phyloP scores from a whole-genome alignment of 192 early-diverging fungal genomes.

The Chytriomyces confervae region DNA sequence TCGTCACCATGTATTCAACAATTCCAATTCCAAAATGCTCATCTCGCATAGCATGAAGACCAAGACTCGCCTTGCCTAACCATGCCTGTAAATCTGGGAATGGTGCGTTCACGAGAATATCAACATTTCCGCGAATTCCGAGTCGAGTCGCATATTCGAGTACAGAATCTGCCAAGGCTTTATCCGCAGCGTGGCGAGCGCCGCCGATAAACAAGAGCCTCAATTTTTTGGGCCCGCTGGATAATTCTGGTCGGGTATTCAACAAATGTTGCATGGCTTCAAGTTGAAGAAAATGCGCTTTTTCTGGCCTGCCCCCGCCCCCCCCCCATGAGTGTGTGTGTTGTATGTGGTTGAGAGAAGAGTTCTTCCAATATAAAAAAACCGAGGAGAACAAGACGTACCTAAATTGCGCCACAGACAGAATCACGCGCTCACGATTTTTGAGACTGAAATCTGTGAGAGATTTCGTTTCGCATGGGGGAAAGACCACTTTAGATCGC shows the following conservation, averaged over 20 bases:
- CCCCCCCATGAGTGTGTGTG: background rate
- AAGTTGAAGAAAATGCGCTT: slow-evolving; percentile 87
- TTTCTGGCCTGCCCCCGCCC: slow-evolving; percentile 90
- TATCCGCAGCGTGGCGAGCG: slow-evolving; percentile 80
- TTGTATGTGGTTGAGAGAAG: background rate
- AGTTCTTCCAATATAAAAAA: background rate
- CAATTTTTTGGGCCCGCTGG: slow-evolving; percentile 27
- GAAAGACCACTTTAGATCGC: slow-evolving; percentile 77
- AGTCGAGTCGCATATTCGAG: slow-evolving; percentile 43
- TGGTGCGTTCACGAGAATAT: slow-evolving; percentile 79
- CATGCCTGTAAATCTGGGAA: slow-evolving; percentile 70
- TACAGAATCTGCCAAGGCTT: slow-evolving; percentile 61
- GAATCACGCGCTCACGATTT: slow-evolving; percentile 62
- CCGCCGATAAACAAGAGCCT: slow-evolving; percentile 86
- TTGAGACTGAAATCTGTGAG: slow-evolving; percentile 64
- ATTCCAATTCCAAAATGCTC: slow-evolving; percentile 99
- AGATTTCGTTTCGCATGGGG: slow-evolving; percentile 86
- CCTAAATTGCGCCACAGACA: slow-evolving; percentile 95
- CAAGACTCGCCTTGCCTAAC: slow-evolving; percentile 71
- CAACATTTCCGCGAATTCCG: slow-evolving; percentile 24
- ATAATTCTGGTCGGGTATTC: slow-evolving; percentile 59
- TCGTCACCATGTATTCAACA: slow-evolving; percentile 93
- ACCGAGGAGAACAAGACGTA: slow-evolving; percentile 11
- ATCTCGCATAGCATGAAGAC: slow-evolving; percentile 95
- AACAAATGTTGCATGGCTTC: slow-evolving; percentile 73